phyloP scores from a whole-genome alignment of 2,329 filamentous ascomycete genomes.

The Cryphonectria carpinicola region DNA sequence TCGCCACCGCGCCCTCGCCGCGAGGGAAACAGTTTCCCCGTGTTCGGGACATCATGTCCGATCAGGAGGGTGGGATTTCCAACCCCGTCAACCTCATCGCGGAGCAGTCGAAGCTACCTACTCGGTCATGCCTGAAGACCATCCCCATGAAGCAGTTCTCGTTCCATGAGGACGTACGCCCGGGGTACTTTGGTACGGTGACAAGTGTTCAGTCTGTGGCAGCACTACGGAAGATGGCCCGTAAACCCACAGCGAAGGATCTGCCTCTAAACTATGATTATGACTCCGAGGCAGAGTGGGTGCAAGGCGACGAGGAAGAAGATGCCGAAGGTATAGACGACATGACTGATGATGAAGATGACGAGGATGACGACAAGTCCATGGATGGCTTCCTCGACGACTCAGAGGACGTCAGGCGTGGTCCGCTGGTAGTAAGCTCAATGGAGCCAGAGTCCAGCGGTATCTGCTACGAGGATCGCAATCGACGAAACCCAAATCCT shows the following conservation, averaged over 20 bases:
- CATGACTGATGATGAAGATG: constrained; percentile 71
- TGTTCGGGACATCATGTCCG: constrained; percentile 65
- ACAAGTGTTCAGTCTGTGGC: constrained; percentile 61
- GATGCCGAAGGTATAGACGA: constrained; percentile 65
- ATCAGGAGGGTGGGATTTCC: constrained; percentile 47
- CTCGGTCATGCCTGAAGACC: constrained; percentile 47
- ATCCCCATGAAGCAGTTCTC: constrained; percentile 67
- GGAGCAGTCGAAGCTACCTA: constrained; percentile 46
- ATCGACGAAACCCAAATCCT: constrained; percentile 50
- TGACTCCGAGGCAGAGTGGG: constrained; percentile 85
- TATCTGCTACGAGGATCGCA: constrained; percentile 76
- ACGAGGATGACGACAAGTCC: constrained; percentile 74
- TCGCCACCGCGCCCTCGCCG: constrained; percentile 45
- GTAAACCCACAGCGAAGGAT: constrained; percentile 55
- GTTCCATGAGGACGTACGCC: constrained; percentile 68
- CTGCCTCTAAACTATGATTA: constrained; percentile 79
- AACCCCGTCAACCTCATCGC: constrained; percentile 42
- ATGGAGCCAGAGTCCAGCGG: constrained; percentile 79
- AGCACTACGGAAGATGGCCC: constrained; percentile 55
- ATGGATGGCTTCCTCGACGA: constrained; percentile 92
- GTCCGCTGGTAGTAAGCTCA: constrained; percentile 46
- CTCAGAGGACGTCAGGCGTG: constrained; percentile 70
- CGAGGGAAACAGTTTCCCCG: constrained; percentile 55
- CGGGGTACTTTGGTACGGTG: constrained; percentile 73
- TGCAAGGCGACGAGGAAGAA: constrained; percentile 72